A percentile compares a stretch with the other conserved stretches of the same genome.
phyloP scores from a whole-genome alignment of 306 rosid genomes.

The Abrus precatorius region DNA sequence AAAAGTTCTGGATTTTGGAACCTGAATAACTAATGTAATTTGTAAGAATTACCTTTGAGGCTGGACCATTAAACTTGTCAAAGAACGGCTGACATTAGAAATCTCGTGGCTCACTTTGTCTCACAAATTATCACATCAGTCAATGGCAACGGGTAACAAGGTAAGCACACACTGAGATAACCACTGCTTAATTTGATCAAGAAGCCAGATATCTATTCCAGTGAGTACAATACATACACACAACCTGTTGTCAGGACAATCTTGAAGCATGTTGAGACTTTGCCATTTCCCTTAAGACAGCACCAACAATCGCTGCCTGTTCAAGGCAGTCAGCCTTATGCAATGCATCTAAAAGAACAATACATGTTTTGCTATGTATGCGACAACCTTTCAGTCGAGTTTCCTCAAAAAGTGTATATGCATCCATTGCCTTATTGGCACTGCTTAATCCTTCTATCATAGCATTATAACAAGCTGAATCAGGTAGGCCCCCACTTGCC shows the following conservation, averaged over 20 bases:
- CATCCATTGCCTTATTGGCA: constrained; percentile 81
- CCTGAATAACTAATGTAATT: constrained; percentile 28
- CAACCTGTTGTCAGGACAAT: constrained; percentile 59
- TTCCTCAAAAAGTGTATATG: constrained; percentile 88
- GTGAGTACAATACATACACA: constrained; percentile 1
- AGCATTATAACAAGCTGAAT: constrained; percentile 85
- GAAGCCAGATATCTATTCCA: constrained; percentile 35
- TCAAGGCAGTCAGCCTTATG: constrained; percentile 92
- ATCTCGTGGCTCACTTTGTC: not conserved
- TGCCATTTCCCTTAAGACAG: constrained; percentile 86
- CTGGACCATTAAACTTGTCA: constrained; percentile 42
- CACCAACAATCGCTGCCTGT: constrained; percentile 93
- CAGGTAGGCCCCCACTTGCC: constrained; percentile 79
- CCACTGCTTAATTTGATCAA: constrained; percentile 16
- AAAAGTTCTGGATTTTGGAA: constrained; percentile 4
- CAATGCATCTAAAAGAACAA: constrained; percentile 86
- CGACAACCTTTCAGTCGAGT: constrained; percentile 77
- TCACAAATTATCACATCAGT: constrained; percentile 15
- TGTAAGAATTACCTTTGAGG: constrained; percentile 44
- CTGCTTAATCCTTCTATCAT: constrained; percentile 88
- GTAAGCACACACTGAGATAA: constrained; percentile 27
- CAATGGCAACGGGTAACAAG: constrained; percentile 4
- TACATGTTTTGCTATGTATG: constrained; percentile 82
- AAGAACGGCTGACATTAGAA: constrained; percentile 36
- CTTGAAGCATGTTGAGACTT: constrained; percentile 89